A percentile compares a stretch with the other conserved stretches of the same genome.
Evolutionary conservation across 768 basidiomycete species (phyloP).

Genomic region (Phaeotremella skinneri): DNA sequence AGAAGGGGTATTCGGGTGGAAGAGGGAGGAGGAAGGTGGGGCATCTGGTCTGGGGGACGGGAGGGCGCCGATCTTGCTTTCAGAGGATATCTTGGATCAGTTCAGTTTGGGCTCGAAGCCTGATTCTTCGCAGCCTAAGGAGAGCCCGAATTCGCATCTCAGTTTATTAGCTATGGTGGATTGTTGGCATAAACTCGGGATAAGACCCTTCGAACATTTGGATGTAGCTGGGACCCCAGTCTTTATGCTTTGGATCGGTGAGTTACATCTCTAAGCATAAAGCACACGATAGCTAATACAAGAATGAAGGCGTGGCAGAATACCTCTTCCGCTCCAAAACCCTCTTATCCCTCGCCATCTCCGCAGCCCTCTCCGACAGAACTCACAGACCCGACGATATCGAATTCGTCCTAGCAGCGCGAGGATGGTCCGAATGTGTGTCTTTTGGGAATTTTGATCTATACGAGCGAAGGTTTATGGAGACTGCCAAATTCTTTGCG

Average conservation of each 20-base stretch:
- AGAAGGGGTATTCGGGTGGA: conserved; percentile 68
- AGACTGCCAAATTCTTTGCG: conserved; percentile 76
- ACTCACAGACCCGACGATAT: conserved; percentile 84
- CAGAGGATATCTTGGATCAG: conserved; percentile 77
- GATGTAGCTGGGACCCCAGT: conserved; percentile 91
- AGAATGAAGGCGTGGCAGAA: conserved; percentile 71
- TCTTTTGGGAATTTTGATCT: conserved; percentile 87
- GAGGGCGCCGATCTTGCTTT: conserved; percentile 68
- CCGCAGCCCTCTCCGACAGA: conserved; percentile 70
- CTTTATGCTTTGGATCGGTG: conserved; percentile 87
- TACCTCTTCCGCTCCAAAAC: conserved; percentile 75
- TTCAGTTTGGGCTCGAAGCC: conserved; percentile 71
- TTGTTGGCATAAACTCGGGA: conserved; percentile 84
- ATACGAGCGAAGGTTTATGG: conserved; percentile 74
- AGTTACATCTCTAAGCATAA: conserved; percentile 13
- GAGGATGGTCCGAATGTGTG: conserved; percentile 96
- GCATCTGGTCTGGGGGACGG: not conserved
- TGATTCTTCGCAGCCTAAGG: conserved; percentile 2
- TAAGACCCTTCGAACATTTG: conserved; percentile 87
- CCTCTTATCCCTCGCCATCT: conserved; percentile 67
- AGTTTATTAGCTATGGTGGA: conserved; percentile 97
- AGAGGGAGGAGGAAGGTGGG: conserved; percentile 35
- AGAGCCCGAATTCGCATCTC: conserved; percentile 76
- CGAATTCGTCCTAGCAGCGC: conserved; percentile 87
- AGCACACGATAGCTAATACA: not conserved